A percentile compares a stretch with the other conserved stretches of the same genome.
Evolutionary conservation across 176 grass and related monocot genomes (phyloP).

Genomic region (Stipa capillata): DNA sequence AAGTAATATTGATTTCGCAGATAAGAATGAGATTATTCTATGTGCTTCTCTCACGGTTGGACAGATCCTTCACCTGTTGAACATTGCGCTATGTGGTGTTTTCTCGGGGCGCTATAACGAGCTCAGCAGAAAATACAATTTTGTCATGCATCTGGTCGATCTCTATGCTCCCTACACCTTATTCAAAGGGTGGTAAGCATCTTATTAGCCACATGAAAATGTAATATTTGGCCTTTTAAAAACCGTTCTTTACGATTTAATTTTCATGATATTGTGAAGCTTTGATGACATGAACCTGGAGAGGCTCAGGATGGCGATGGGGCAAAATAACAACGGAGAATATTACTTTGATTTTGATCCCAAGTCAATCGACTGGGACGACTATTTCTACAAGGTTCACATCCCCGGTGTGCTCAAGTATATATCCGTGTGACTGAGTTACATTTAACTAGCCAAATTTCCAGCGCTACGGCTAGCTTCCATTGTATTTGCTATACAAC

Average conservation of each 20-base stretch:
- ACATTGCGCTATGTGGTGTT: neutral
- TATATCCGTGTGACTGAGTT: neutral
- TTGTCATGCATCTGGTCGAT: constrained; percentile 27
- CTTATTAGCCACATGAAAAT: neutral
- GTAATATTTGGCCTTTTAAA: neutral
- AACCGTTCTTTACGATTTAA: too few relatives aligned
- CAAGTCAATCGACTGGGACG: neutral
- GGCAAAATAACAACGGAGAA: neutral
- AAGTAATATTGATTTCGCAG: neutral
- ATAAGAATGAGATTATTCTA: neutral
- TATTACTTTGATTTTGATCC: constrained; percentile 2
- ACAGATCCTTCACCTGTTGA: neutral
- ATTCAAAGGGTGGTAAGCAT: constrained; percentile 33
- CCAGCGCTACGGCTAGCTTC: too few relatives aligned
- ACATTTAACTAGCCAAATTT: too few relatives aligned
- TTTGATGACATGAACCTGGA: too few relatives aligned
- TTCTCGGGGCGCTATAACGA: neutral
- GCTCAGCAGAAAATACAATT: constrained; percentile 13
- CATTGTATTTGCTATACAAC: too few relatives aligned
- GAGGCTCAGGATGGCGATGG: too few relatives aligned
- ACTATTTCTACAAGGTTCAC: constrained; percentile 22
- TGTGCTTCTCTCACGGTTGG: neutral
- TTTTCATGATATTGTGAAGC: too few relatives aligned
- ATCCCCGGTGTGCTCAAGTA: constrained; percentile 15
- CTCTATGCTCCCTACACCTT: constrained; percentile 45